Conservation (phyloP, 495 filamentous ascomycete genomes). For the Oleoguttula mirabilis region DNA sequence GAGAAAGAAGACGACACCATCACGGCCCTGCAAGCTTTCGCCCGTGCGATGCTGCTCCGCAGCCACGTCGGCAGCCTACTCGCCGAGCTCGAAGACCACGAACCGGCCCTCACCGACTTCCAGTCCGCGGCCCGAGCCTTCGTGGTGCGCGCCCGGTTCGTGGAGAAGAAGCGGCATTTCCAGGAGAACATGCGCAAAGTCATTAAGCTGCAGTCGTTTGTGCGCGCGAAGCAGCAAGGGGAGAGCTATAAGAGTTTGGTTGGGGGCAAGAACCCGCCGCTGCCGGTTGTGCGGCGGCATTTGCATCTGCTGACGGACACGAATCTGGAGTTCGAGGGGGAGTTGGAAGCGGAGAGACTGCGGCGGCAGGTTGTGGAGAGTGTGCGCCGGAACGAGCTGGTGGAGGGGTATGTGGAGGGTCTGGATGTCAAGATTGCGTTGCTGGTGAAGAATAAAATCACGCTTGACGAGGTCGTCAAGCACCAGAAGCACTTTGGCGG, state of each 20-base stretch:
- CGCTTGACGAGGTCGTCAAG: constrained; percentile 90
- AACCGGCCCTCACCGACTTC: constrained; percentile 57
- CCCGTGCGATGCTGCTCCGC: constrained; percentile 68
- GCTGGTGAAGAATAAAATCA: constrained; percentile 98
- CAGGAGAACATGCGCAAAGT: constrained; percentile 97
- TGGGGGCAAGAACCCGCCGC: constrained; percentile 92
- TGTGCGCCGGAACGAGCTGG: constrained; percentile 90
- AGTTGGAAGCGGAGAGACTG: constrained; percentile 87
- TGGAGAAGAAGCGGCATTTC: constrained; percentile 77
- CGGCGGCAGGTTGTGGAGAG: constrained; percentile 93
- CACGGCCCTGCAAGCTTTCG: constrained; percentile 55
- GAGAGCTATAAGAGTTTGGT: constrained; percentile 95
- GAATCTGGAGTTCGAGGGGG: constrained; percentile 97
- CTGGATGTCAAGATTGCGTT: constrained; percentile 98
- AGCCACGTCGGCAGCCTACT: constrained; percentile 57
- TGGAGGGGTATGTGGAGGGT: constrained; percentile 95
- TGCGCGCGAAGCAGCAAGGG: constrained; percentile 84
- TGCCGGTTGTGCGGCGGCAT: constrained; percentile 92
- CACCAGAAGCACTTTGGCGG: constrained; percentile 96
- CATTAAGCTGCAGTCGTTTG: constrained; percentile 94
- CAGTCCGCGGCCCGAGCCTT: constrained; percentile 66
- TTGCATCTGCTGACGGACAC: constrained; percentile 96
- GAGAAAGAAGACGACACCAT: constrained; percentile 45
- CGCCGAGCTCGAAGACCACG: constrained; percentile 65
- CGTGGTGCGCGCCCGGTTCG: constrained; percentile 61